These are phyloP conservation scores for Nymphaea colorata DNA, from an alignment of 164 flowering plant species.

Conservation along the genomic window DNA sequence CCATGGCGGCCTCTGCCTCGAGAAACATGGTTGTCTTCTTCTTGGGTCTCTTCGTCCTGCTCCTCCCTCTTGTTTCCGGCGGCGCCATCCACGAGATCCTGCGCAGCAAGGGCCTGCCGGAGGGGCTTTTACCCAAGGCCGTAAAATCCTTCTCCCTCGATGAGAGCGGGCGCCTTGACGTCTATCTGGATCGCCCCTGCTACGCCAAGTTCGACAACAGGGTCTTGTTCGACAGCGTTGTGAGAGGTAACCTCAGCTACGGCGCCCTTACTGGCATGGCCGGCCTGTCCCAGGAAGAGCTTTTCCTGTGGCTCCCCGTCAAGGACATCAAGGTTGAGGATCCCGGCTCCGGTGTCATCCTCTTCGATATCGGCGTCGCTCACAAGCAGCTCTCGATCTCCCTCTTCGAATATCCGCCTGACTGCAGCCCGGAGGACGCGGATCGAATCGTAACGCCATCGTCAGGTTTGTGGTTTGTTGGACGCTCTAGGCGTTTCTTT, in stretches of 20 bases:
- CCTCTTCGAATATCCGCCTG: conserved; percentile 2
- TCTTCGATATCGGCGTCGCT: conserved; percentile 72
- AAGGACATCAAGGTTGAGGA: conserved; percentile 64
- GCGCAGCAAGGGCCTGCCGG: conserved; percentile 45
- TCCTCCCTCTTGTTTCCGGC: conserved; percentile 3
- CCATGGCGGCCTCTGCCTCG: not conserved
- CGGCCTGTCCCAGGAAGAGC: conserved; percentile 76
- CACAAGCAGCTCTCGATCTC: conserved; percentile 57
- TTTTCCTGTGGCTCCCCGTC: conserved; percentile 80
- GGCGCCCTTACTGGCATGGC: conserved; percentile 51
- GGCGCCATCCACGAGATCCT: conserved; percentile 61
- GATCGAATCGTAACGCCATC: not conserved
- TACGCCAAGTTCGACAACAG: conserved; percentile 58
- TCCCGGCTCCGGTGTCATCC: conserved; percentile 60
- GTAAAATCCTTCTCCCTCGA: conserved; percentile 48
- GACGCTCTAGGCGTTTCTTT: not conserved
- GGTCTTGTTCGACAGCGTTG: conserved; percentile 51
- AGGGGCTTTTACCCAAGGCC: conserved; percentile 56
- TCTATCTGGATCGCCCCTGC: conserved; percentile 56
- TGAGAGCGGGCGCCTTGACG: conserved; percentile 43
- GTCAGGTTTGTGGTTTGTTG: not conserved
- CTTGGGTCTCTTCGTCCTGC: not conserved
- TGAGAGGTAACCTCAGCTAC: conserved; percentile 64
- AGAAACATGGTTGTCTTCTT: not conserved
- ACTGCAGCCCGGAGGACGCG: not conserved